Conservation (phyloP, 441 rosid genomes). For the Daphne laureola region DNA sequence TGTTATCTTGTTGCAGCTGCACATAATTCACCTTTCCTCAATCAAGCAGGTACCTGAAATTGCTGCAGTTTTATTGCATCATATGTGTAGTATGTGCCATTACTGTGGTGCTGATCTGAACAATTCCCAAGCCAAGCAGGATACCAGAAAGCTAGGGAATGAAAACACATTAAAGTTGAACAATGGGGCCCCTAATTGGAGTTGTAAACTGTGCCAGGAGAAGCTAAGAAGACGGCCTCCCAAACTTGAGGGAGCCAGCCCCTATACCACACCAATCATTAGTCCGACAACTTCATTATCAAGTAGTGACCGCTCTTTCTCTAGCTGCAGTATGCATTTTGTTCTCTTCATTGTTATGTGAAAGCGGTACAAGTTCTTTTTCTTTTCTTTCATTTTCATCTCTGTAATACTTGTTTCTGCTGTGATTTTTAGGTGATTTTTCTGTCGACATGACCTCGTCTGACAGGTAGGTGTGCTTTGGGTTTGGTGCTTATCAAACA, state of each 20-base stretch:
- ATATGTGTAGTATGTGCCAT: constrained; percentile 48
- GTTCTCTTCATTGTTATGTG: constrained; percentile 7
- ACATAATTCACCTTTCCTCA: background rate
- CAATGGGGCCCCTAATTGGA: constrained; percentile 23
- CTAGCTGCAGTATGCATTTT: constrained; percentile 49
- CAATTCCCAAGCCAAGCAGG: constrained; percentile 20
- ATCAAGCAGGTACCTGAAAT: constrained; percentile 18
- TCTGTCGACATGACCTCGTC: constrained; percentile 59
- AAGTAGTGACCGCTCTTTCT: constrained; percentile 54
- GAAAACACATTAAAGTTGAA: constrained; percentile 21
- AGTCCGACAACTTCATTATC: constrained; percentile 61
- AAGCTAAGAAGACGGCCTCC: constrained; percentile 22
- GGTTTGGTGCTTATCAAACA: constrained; percentile 1
- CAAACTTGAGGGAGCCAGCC: constrained; percentile 28
- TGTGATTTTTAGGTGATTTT: constrained; percentile 48
- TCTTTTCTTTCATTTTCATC: background rate
- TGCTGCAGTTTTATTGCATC: constrained; percentile 13
- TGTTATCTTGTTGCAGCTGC: constrained; percentile 1
- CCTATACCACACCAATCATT: constrained; percentile 32
- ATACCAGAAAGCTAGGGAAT: constrained; percentile 19
- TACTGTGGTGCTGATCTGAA: constrained; percentile 31
- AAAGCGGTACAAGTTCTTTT: background rate
- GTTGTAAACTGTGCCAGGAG: constrained; percentile 46
- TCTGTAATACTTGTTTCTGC: constrained; percentile 15
- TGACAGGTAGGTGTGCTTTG: constrained; percentile 36